Percentiles rank a stretch among this genome's conserved stretches.
These are phyloP conservation scores for Tetracentron sinense DNA, from an alignment of 164 flowering plant genomes.

Conservation along the genomic window DNA sequence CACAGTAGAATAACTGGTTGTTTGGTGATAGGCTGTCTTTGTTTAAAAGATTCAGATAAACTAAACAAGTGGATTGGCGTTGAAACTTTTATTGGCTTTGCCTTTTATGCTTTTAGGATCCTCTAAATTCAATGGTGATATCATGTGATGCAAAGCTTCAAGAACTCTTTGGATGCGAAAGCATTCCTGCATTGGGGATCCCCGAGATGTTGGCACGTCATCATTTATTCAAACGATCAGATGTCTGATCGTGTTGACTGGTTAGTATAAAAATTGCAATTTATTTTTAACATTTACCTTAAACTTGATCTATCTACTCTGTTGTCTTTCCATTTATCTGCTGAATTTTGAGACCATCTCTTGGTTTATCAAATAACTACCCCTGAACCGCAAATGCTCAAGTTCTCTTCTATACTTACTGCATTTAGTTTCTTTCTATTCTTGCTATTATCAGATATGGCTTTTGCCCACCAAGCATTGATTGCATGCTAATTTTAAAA, in stretches of 20 bases:
- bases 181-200: conserved; percentile 63
- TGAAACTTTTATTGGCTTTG: neutral
- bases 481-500: too few relatives aligned
- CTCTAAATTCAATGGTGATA: conserved; percentile 51
- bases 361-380: neutral
- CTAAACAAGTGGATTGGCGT: neutral
- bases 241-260: conserved; percentile 18
- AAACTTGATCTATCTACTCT: neutral
- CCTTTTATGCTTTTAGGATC: conserved; percentile 50
- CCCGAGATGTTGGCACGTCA: conserved; percentile 54
- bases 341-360: neutral
- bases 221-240: conserved; percentile 52
- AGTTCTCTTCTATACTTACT: neutral
- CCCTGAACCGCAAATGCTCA: too few relatives aligned
- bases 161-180: conserved; percentile 79
- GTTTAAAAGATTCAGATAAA: too few relatives aligned
- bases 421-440: too few relatives aligned
- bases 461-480: too few relatives aligned
- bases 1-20: neutral
- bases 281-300: neutral
- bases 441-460: too few relatives aligned
- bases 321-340: too few relatives aligned
- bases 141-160: conserved; percentile 73
- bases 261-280: conserved; percentile 18
- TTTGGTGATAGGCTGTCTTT: neutral